Conservation (phyloP, 2,329 filamentous ascomycete species). For the Harringtonia aguacate region DNA sequence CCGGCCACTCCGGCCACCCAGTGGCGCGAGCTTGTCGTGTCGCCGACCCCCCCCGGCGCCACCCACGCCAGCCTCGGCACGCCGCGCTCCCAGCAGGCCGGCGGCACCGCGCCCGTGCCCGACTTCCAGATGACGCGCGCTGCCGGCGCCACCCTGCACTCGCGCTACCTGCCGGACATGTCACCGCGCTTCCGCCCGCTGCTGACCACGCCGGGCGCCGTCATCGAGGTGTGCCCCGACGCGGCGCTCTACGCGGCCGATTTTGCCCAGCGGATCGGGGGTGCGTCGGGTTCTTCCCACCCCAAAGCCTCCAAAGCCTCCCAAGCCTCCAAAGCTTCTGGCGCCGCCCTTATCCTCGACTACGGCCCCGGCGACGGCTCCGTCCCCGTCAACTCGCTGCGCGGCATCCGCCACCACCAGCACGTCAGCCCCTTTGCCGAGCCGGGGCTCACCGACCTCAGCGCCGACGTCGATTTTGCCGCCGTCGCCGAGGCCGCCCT, state of each 20-base stretch:
- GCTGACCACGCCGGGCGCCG: constrained; percentile 54
- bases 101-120: constrained; percentile 35
- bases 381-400: constrained; percentile 79
- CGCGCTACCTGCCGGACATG: constrained; percentile 71
- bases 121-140: constrained; percentile 85
- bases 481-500: constrained; percentile 76
- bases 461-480: constrained; percentile 87
- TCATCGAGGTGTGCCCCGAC: constrained; percentile 87
- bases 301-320: constrained; percentile 51
- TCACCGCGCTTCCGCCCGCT: constrained; percentile 71
- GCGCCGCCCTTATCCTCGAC: constrained; percentile 90
- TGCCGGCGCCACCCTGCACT: constrained; percentile 66
- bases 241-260: constrained; percentile 69
- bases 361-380: constrained; percentile 67
- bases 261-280: constrained; percentile 78
- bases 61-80: constrained; percentile 43
- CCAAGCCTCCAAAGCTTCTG: no score
- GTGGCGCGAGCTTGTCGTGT: constrained; percentile 78
- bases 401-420: constrained; percentile 72
- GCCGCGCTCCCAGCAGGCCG: constrained; percentile 36
- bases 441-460: constrained; percentile 78
- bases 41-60: constrained; percentile 47
- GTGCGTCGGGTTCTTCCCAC: constrained; percentile 36
- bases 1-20: constrained; percentile 36
- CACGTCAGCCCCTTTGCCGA: constrained; percentile 68